Evolutionary conservation across 2,329 filamentous ascomycete species (phyloP), one percentile per base, ranked within the genome.

Genomic region (Hypoxylon sp.): DNA sequence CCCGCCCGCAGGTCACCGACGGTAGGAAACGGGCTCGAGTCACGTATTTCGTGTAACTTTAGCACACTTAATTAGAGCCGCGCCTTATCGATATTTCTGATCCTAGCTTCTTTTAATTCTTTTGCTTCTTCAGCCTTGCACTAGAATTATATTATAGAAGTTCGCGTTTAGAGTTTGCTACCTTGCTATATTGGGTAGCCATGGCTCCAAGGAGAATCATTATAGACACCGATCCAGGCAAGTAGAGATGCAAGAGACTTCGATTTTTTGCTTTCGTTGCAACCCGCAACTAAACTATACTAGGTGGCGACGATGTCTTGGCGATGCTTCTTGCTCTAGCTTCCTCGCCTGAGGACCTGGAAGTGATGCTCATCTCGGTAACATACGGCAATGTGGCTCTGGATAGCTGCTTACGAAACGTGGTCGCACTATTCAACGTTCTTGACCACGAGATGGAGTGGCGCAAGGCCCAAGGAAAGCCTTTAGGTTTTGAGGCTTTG

Each of bases 381-480:
- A 97, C 94, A 0, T 98, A 96, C 79, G 96, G 96, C 62, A 99
- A 99, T 78, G 93, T 98, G 21, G 90, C 94, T 73, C 89, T 97
- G 15, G 86, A 94, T 69, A 94, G 92, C 79, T 98, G 94, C 75
- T 85, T 98, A 55, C 90, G 92, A 55, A 99, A 99, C 80, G 90
- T 92, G 15, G 91, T 98, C 42, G 92, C 93, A 24, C 85, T 98
- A 68, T 98, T 99, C 82, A 91, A 98, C 75, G 91, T 97, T 65
- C 87, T 99, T 58, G 93, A 97, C 72, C 93, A 93, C 77, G 96
- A 99, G 82, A 85, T 93, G 73, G 86, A 88, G 72, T 98, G 94
- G 94, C 88, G 96, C 70, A 89, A 88, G 77, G 82, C 88, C 11
- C 87, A 89, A 46, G 92, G 92, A 17, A 87, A 85, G 61, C 81